These are phyloP conservation scores for Prunus yedoensis DNA, from an alignment of 331 rosid species.

Conservation along the genomic window DNA sequence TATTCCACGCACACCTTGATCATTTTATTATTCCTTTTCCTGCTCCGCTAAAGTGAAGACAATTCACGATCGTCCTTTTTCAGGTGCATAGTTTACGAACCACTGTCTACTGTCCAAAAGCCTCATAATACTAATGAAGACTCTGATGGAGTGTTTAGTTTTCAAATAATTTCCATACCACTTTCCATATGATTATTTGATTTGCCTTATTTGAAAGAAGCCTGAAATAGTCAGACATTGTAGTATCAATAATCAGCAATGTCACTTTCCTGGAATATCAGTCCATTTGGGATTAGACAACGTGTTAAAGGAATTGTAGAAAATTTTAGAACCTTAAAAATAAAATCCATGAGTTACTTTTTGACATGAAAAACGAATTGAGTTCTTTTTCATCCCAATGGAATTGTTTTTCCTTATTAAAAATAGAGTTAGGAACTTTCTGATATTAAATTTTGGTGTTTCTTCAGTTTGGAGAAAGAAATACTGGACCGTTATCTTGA, in stretches of 20 bases:
- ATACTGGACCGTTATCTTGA: slow-evolving; percentile 92
- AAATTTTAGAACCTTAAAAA: not conserved
- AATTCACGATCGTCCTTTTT: not conserved
- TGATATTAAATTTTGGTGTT: slow-evolving; percentile 7
- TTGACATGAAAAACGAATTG: not conserved
- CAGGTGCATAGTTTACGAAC: not conserved
- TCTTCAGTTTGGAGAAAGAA: slow-evolving; percentile 93
- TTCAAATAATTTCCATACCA: too few relatives aligned
- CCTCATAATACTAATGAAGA: not conserved
- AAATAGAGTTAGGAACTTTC: slow-evolving; percentile 1
- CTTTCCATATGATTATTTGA: too few relatives aligned
- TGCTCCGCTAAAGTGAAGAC: not conserved
- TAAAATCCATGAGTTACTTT: not conserved
- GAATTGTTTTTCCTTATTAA: not conserved
- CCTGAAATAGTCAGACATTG: not conserved
- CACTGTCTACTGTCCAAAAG: not conserved
- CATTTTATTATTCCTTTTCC: too few relatives aligned
- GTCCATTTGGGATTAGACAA: not conserved
- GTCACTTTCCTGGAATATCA: not conserved
- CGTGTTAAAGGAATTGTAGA: not conserved
- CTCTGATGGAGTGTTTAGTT: not conserved
- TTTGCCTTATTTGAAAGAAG: not conserved
- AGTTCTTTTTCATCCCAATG: not conserved
- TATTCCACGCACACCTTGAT: not conserved
- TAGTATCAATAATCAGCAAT: not conserved